Evolutionary conservation across 345 rosid species (phyloP).

Genomic region (Xanthoceras sorbifolium): DNA sequence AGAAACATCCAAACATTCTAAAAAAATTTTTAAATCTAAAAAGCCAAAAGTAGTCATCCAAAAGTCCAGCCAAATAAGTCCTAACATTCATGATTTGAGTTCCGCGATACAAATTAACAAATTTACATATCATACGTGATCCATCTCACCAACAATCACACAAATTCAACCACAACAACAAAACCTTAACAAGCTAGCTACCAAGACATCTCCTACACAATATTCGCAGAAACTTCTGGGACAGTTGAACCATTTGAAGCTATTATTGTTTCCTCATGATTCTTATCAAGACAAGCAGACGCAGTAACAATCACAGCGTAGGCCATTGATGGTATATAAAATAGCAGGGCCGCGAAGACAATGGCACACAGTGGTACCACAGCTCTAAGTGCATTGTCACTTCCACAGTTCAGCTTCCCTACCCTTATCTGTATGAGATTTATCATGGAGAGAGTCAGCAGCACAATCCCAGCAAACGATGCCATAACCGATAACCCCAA

Average conservation of each 20-base stretch:
- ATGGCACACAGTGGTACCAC: slow-evolving; percentile 22
- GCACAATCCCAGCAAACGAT: slow-evolving; percentile 6
- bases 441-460: slow-evolving; percentile 27
- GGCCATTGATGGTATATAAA: slow-evolving; percentile 25
- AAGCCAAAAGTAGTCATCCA: no score
- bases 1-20: no score
- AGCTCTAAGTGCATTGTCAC: slow-evolving; percentile 18
- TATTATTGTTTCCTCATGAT: not conserved
- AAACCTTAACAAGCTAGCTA: no score
- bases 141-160: no score
- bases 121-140: no score
- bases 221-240: no score
- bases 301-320: slow-evolving; percentile 9
- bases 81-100: no score
- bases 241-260: no score
- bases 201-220: slow-evolving; percentile 14
- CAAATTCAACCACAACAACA: no score
- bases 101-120: no score
- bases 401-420: slow-evolving; percentile 29
- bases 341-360: slow-evolving; percentile 15
- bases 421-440: slow-evolving; percentile 37
- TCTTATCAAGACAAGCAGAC: not conserved
- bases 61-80: no score
- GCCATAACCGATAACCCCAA: slow-evolving; percentile 1
- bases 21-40: no score